These are phyloP conservation scores for Fusarium aywerte DNA, from an alignment of 2,329 filamentous ascomycete species.

Conservation along the genomic window DNA sequence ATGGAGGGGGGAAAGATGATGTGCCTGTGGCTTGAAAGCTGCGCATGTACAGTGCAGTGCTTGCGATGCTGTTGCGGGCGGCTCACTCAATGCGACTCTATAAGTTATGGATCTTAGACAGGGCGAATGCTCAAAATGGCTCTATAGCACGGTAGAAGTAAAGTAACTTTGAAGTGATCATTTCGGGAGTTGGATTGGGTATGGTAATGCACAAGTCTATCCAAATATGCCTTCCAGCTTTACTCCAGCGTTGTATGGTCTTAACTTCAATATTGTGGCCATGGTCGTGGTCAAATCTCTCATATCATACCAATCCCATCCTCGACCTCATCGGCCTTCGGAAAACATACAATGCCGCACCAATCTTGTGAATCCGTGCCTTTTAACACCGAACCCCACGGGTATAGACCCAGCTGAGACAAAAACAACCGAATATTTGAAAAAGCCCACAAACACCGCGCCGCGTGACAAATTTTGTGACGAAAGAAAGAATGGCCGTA, in stretches of 20 bases:
- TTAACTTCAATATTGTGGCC: constrained; percentile 7
- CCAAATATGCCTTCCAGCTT: constrained; percentile 28
- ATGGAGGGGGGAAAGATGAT: constrained; percentile 19
- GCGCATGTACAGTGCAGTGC: not conserved
- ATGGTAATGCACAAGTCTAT: constrained; percentile 31
- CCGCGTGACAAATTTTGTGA: constrained; percentile 40
- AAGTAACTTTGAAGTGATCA: not conserved
- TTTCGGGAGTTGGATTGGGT: constrained; percentile 32
- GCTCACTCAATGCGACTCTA: constrained; percentile 5
- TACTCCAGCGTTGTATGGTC: constrained; percentile 6
- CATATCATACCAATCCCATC: constrained; percentile 14
- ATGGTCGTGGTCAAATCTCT: constrained; percentile 6
- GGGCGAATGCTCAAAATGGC: not conserved
- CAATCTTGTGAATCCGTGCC: constrained; percentile 9
- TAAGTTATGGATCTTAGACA: not conserved
- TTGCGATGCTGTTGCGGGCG: constrained; percentile 17
- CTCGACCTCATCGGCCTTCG: constrained; percentile 15
- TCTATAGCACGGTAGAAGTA: not conserved
- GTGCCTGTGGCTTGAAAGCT: constrained; percentile 9
- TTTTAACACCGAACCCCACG: constrained; percentile 21
- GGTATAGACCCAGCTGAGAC: constrained; percentile 24
- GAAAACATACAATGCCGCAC: constrained; percentile 29
- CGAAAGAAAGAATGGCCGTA: constrained; percentile 42
- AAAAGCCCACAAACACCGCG: constrained; percentile 38
- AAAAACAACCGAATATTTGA: not conserved